Conservation (phyloP, 139 green algal genomes). For the Tetradesmus obliquus region DNA sequence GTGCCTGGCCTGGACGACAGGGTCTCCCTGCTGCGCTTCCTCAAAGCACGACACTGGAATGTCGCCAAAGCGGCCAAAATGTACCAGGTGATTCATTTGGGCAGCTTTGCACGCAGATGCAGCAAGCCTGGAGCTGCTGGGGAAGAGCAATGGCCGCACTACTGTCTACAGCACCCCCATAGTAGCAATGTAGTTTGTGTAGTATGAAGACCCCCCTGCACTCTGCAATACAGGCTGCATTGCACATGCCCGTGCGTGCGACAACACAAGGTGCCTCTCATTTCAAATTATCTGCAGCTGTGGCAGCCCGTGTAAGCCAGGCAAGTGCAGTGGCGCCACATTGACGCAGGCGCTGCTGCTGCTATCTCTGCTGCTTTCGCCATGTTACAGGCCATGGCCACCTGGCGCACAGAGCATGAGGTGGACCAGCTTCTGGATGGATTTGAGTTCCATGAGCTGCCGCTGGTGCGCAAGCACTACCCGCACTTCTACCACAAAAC, state of each 20-base stretch:
- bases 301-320: too few species aligned
- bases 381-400: not conserved
- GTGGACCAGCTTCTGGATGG: slow-evolving; percentile 27
- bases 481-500: slow-evolving; percentile 60
- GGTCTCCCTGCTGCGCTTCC: slow-evolving; percentile 41
- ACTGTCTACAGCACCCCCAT: not conserved
- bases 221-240: not conserved
- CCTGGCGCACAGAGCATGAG: slow-evolving; percentile 29
- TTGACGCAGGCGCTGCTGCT: not conserved
- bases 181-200: not conserved
- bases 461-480: slow-evolving; percentile 43
- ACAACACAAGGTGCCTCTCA: too few species aligned
- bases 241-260: too few species aligned
- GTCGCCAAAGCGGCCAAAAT: slow-evolving; percentile 51
- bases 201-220: not conserved
- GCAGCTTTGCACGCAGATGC: not conserved
- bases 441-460: slow-evolving; percentile 46
- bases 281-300: too few species aligned
- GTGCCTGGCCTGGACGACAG: slow-evolving; percentile 28
- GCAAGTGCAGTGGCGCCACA: not conserved
- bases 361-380: not conserved
- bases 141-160: not conserved
- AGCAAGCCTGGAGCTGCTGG: not conserved
- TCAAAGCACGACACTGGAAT: slow-evolving; percentile 47
- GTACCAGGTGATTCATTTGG: slow-evolving; percentile 23